Evolutionary conservation across 192 early-diverging fungal species (phyloP).

Genomic region (Backusella sp.): DNA sequence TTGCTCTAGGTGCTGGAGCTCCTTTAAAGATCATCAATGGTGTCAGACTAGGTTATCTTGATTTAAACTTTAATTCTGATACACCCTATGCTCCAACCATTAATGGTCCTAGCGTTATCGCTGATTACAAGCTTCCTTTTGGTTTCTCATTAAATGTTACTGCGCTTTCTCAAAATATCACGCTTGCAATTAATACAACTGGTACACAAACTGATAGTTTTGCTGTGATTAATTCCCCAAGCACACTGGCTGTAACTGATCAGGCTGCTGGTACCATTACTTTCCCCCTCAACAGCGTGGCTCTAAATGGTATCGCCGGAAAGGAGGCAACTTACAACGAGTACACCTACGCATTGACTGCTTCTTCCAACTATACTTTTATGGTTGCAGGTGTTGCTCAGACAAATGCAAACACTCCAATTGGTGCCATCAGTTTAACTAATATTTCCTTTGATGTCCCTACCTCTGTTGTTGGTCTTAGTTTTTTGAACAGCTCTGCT

Average conservation of each 20-base stretch:
- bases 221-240: conserved; percentile 24
- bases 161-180: conserved; percentile 51
- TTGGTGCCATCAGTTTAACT: conserved; percentile 49
- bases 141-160: conserved; percentile 60
- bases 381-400: conserved; percentile 46
- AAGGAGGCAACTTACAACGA: conserved; percentile 49
- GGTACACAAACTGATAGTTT: conserved; percentile 27
- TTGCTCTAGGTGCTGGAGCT: conserved; percentile 39
- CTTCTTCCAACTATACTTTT: conserved; percentile 37
- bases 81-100: conserved; percentile 50
- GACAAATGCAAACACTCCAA: conserved; percentile 52
- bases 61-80: conserved; percentile 45
- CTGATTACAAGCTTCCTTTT: conserved; percentile 57
- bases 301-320: conserved; percentile 42
- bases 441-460: conserved; percentile 54
- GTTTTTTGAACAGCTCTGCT: conserved; percentile 52
- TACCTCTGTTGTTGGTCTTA: conserved; percentile 50
- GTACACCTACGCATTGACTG: conserved; percentile 49
- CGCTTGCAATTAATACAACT: conserved; percentile 31
- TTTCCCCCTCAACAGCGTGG: conserved; percentile 45
- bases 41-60: conserved; percentile 50
- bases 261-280: conserved; percentile 41
- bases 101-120: conserved; percentile 42
- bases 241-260: conserved; percentile 36
- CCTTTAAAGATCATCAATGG: conserved; percentile 51